Conservation (phyloP, 1,284 basidiomycete species). For the Lignosus rhinocerotis region DNA sequence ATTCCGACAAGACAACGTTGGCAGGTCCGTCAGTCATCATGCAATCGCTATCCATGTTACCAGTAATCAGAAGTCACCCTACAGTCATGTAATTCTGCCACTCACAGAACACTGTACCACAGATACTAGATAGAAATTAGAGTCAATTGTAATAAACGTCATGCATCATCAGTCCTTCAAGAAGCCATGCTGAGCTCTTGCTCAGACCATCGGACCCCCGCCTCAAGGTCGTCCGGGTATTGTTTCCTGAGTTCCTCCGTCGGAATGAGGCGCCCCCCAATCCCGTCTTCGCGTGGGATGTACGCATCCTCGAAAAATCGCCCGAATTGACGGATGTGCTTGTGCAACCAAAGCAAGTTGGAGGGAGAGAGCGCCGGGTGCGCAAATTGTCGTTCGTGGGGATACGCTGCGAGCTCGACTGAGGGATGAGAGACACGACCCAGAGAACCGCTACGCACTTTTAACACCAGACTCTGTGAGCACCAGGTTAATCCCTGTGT, state of each 20-base stretch:
- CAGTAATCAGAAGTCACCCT: background rate
- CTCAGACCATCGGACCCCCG: conserved; percentile 9
- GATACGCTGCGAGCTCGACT: background rate
- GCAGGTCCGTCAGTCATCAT: background rate
- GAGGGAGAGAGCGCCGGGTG: background rate
- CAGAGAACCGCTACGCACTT: too few species aligned
- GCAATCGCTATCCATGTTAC: background rate
- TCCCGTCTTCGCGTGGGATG: conserved; percentile 13
- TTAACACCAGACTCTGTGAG: background rate
- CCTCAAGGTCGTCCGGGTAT: conserved; percentile 16
- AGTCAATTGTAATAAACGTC: background rate
- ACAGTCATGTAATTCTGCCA: background rate
- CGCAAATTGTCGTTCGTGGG: background rate
- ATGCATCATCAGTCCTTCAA: background rate
- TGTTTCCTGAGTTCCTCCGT: conserved; percentile 5
- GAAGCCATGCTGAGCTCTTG: background rate
- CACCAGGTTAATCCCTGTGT: background rate
- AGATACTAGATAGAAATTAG: background rate
- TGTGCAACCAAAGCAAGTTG: background rate
- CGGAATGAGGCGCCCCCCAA: conserved; percentile 14
- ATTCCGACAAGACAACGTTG: too few species aligned
- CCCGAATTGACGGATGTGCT: conserved; percentile 9
- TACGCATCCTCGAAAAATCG: conserved; percentile 20
- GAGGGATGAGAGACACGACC: too few species aligned
- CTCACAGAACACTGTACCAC: background rate